phyloP scores from a whole-genome alignment of 768 basidiomycete species.

The Hypsizygus marmoreus region DNA sequence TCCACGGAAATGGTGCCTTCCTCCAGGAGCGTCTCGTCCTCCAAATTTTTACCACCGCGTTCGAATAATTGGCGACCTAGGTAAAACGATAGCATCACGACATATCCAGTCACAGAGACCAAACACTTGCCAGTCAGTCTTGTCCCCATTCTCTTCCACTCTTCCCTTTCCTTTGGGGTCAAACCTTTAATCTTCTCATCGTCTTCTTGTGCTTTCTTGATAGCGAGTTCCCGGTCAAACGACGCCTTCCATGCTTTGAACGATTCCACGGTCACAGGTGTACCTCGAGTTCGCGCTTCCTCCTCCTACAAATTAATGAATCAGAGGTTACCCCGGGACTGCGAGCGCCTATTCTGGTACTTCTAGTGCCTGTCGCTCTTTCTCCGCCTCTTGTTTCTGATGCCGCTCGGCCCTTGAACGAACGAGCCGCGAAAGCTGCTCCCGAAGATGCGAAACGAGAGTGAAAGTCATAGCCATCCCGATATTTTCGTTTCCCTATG shows the following conservation, averaged over 20 bases:
- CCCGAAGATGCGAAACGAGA: slow-evolving; percentile 81
- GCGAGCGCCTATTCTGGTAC: slow-evolving; percentile 37
- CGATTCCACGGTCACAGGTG: slow-evolving; percentile 81
- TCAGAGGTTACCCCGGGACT: slow-evolving; percentile 1
- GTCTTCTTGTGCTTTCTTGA: slow-evolving; percentile 66
- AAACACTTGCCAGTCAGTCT: slow-evolving; percentile 66
- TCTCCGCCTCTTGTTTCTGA: slow-evolving; percentile 67
- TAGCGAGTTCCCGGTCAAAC: slow-evolving; percentile 71
- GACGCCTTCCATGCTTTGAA: slow-evolving; percentile 83
- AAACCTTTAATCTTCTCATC: slow-evolving; percentile 71
- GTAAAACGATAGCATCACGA: slow-evolving; percentile 3
- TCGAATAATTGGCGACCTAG: slow-evolving; percentile 95
- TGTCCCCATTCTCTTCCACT: slow-evolving; percentile 62
- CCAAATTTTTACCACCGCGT: slow-evolving; percentile 65
- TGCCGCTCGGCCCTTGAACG: slow-evolving; percentile 56
- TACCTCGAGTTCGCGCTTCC: slow-evolving; percentile 85
- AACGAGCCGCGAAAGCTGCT: slow-evolving; percentile 69
- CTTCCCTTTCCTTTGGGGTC: slow-evolving; percentile 83
- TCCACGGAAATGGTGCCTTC: slow-evolving; percentile 89
- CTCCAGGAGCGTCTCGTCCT: slow-evolving; percentile 81
- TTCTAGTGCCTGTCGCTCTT: slow-evolving; percentile 74
- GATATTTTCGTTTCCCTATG: slow-evolving; percentile 79
- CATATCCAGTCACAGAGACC: neutral
- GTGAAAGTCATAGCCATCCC: slow-evolving; percentile 99
- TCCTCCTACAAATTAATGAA: slow-evolving; percentile 60